phyloP scores from a whole-genome alignment of 331 rosid genomes.

The Dryas integrifolia region DNA sequence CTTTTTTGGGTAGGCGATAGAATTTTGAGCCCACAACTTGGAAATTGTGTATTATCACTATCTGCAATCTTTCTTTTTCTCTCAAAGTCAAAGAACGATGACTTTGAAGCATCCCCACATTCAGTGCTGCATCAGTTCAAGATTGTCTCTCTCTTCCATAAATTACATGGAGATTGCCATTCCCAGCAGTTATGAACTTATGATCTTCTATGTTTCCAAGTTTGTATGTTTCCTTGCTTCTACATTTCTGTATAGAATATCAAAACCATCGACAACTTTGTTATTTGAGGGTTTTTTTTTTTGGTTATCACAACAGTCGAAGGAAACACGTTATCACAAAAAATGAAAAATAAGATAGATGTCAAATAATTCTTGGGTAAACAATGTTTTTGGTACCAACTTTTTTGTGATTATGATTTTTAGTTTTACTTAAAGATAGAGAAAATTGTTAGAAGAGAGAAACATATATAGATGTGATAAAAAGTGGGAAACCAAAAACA shows the following conservation, averaged over 20 bases:
- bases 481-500: too few species aligned
- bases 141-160: neutral
- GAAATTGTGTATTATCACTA: slow-evolving; percentile 4
- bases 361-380: too few species aligned
- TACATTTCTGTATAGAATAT: neutral
- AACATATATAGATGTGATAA: too few species aligned
- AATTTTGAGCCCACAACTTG: neutral
- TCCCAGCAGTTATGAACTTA: neutral
- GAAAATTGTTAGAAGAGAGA: too few species aligned
- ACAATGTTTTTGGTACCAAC: too few species aligned
- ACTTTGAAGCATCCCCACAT: slow-evolving; percentile 5
- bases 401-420: too few species aligned
- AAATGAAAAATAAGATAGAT: too few species aligned
- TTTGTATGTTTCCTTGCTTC: slow-evolving; percentile 13
- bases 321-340: too few species aligned
- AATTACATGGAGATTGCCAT: neutral
- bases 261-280: neutral
- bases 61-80: neutral
- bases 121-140: neutral
- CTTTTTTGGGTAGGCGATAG: too few species aligned
- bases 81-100: neutral
- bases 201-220: neutral
- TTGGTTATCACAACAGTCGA: too few species aligned
- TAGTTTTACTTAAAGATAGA: too few species aligned
- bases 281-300: too few species aligned